phyloP scores from a whole-genome alignment of 2,329 filamentous ascomycete species.

The Aspergillus sp. region DNA sequence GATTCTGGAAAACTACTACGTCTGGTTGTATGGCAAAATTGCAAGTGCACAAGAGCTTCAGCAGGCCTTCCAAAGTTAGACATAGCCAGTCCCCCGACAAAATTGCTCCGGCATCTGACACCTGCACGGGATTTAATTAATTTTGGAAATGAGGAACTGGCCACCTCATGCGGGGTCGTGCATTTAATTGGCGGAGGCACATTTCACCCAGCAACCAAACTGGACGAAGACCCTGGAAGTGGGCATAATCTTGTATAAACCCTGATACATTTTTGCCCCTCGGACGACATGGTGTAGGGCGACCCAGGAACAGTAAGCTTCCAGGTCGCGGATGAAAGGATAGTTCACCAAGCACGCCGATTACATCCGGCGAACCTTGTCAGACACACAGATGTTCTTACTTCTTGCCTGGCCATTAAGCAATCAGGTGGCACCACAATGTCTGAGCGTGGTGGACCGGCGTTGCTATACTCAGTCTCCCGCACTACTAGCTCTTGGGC shows the following conservation, averaged over 20 bases:
- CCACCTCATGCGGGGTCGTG: conserved; percentile 5
- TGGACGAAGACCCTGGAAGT: not conserved
- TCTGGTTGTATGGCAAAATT: not conserved
- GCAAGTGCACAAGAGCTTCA: not conserved
- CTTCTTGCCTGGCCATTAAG: not conserved
- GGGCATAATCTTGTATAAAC: not conserved
- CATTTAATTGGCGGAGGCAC: conserved; percentile 4
- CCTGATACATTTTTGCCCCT: not conserved
- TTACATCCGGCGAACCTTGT: not conserved
- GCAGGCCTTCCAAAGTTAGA: not conserved
- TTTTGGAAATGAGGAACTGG: not conserved
- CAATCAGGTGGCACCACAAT: not conserved
- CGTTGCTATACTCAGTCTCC: not conserved
- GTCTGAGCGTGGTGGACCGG: not conserved
- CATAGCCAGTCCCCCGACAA: not conserved
- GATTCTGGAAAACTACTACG: not conserved
- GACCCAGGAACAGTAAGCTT: conserved; percentile 9
- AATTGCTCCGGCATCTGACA: not conserved
- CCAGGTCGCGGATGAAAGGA: conserved; percentile 4
- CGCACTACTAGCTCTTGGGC: not conserved
- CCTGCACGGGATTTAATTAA: conserved; percentile 9
- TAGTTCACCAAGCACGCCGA: not conserved
- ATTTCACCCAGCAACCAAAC: not conserved
- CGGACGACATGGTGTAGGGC: not conserved
- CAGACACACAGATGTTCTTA: not conserved